phyloP scores from a whole-genome alignment of 371 early-diverging fungal species.

The Actinomucor elegans region DNA sequence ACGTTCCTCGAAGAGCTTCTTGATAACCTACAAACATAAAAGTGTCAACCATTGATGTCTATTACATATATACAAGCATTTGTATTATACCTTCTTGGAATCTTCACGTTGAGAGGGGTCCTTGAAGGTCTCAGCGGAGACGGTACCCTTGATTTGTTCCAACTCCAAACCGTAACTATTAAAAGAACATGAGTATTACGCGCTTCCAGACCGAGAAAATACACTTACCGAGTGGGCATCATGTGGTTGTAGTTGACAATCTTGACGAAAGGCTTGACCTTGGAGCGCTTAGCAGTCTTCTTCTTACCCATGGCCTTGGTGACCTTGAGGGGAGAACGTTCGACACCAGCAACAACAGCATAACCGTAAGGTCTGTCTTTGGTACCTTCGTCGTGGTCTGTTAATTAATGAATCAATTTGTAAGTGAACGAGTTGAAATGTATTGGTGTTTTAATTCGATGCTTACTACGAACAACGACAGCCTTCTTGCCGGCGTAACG shows the following conservation, averaged over 20 bases:
- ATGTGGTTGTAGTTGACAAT: conserved; percentile 98
- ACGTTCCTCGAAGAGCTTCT: conserved; percentile 92
- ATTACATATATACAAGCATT: background rate
- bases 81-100: conserved; percentile 74
- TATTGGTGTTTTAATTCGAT: background rate
- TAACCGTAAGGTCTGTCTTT: conserved; percentile 95
- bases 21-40: conserved; percentile 60
- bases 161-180: conserved; percentile 79
- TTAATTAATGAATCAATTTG: too few species aligned
- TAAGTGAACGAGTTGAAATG: background rate
- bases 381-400: conserved; percentile 84
- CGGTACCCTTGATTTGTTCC: conserved; percentile 84
- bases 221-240: conserved; percentile 93
- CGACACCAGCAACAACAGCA: conserved; percentile 96
- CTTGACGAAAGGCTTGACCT: conserved; percentile 98
- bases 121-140: conserved; percentile 88
- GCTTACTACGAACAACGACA: conserved; percentile 93
- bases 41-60: background rate
- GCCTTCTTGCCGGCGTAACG: conserved; percentile 99
- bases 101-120: conserved; percentile 91
- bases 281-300: conserved; percentile 92
- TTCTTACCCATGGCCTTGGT: conserved; percentile 93
- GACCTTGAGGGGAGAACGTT: conserved; percentile 95
- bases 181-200: background rate
- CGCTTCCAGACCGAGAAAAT: too few species aligned